phyloP scores from a whole-genome alignment of 805 yeast species.

The Yarrowia bubula region DNA sequence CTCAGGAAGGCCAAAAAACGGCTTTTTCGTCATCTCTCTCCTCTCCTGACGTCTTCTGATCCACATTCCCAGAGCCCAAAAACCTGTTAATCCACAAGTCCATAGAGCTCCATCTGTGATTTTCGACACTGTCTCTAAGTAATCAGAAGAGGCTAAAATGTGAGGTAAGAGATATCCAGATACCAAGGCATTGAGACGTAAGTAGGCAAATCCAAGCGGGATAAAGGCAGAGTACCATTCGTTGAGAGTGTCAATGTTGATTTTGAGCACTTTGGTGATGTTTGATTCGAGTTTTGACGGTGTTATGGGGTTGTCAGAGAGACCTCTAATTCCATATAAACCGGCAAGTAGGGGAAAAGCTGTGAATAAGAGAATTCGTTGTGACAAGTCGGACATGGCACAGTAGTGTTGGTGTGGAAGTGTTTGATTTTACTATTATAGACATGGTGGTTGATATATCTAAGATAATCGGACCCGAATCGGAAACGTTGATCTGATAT shows the following conservation, averaged over 20 bases:
- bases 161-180: neutral
- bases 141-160: neutral
- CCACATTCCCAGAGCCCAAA: neutral
- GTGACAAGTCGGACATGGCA: neutral
- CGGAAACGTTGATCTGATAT: neutral
- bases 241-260: neutral
- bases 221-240: neutral
- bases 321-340: neutral
- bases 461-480: neutral
- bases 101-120: neutral
- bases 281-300: neutral
- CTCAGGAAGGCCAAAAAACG: neutral
- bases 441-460: neutral
- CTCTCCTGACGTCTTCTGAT: neutral
- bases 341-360: neutral
- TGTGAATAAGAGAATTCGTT: neutral
- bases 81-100: neutral
- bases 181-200: neutral
- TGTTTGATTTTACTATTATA: neutral
- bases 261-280: neutral
- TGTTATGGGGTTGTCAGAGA: neutral
- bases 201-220: neutral
- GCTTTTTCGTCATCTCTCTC: neutral
- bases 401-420: neutral
- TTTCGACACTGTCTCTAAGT: neutral